Percentiles rank a stretch among this genome's conserved stretches.
phyloP scores from a whole-genome alignment of 164 flowering plant species.

The Stephania cephalantha region DNA sequence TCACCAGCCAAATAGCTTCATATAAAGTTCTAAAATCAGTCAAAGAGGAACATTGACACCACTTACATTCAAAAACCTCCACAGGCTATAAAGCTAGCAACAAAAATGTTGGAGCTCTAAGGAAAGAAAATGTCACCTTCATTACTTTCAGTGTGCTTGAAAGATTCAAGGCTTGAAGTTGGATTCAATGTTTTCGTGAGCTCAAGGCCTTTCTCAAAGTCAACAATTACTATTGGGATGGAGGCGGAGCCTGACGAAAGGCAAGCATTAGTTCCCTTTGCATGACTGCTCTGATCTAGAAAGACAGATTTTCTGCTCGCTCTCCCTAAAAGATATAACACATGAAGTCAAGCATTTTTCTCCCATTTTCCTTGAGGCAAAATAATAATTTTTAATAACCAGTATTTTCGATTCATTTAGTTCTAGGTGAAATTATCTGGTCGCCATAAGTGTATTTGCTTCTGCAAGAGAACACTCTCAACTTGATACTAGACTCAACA shows the following conservation, averaged over 20 bases:
- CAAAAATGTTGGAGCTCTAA: background rate
- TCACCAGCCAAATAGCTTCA: no score
- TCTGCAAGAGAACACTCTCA: background rate
- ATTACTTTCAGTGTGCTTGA: conserved; percentile 2
- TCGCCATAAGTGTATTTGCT: background rate
- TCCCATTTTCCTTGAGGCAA: background rate
- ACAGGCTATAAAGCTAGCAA: background rate
- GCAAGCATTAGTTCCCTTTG: conserved; percentile 6
- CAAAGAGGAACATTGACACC: background rate
- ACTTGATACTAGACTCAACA: background rate
- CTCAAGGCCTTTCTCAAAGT: conserved; percentile 1
- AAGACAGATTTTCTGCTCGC: conserved; percentile 5
- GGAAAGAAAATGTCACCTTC: conserved; percentile 18
- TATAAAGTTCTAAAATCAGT: no score
- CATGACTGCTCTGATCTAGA: conserved; percentile 4
- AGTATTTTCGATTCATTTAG: background rate
- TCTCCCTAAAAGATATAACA: conserved; percentile 22
- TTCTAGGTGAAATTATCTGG: background rate
- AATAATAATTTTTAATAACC: background rate
- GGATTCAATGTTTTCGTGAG: background rate
- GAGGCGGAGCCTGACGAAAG: conserved; percentile 10
- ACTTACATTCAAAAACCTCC: background rate
- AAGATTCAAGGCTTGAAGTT: background rate
- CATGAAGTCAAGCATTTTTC: background rate
- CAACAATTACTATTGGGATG: background rate